A percentile compares a stretch with the other conserved stretches of the same genome.
Evolutionary conservation across 495 filamentous ascomycete genomes (phyloP).

Genomic region (Xylona heveae): DNA sequence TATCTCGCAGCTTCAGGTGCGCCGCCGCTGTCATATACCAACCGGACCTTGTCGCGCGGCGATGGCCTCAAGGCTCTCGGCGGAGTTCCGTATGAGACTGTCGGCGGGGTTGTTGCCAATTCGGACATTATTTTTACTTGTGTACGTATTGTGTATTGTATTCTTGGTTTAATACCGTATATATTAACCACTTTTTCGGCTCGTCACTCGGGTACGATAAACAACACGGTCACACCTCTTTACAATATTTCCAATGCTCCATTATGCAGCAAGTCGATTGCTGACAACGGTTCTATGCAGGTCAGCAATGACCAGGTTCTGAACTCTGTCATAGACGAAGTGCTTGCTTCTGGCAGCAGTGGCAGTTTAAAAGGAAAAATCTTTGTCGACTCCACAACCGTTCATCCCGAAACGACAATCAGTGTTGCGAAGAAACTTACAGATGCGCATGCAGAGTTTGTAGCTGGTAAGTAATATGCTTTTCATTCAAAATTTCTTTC

Average conservation of each 20-base stretch:
- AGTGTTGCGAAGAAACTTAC: slow-evolving; percentile 8
- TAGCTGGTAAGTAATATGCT: no score
- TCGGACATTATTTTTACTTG: slow-evolving; percentile 18
- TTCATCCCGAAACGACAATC: slow-evolving; percentile 18
- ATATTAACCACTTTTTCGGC: no score
- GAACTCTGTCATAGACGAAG: slow-evolving; percentile 8
- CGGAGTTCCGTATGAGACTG: slow-evolving; percentile 11
- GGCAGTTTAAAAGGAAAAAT: slow-evolving; percentile 15
- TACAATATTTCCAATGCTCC: neutral
- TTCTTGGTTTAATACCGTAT: no score
- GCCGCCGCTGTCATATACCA: slow-evolving; percentile 13
- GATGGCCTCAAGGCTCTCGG: slow-evolving; percentile 12
- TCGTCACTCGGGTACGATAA: no score
- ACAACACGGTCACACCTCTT: no score
- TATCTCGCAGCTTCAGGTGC: slow-evolving; percentile 9
- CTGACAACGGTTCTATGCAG: no score
- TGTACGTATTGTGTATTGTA: no score
- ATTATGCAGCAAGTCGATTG: no score
- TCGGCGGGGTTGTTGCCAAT: slow-evolving; percentile 11
- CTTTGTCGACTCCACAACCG: slow-evolving; percentile 19
- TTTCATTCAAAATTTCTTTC: no score
- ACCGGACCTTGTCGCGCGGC: slow-evolving; percentile 17
- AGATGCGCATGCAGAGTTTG: slow-evolving; percentile 10
- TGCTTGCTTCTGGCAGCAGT: slow-evolving; percentile 7
- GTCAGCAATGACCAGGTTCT: slow-evolving; percentile 14